Base-by-base conservation (phyloP, 1,284 basidiomycete genomes). In the Malassezia pachydermatis region DNA sequence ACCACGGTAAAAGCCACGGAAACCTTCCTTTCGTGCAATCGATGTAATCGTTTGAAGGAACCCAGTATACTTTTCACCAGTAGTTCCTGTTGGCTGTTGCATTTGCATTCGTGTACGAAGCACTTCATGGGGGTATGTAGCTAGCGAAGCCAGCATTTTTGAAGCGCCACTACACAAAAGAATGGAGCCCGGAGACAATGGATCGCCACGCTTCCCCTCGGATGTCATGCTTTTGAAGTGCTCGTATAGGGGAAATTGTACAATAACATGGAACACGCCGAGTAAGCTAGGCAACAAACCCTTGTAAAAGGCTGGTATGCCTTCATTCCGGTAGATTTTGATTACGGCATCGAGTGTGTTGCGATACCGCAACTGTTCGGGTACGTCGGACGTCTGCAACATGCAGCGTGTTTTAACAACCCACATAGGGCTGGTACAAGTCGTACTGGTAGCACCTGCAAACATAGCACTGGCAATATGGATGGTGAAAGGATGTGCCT, bases 61-160 rank as follows among this genome's bases (percentile, higher is more conserved):
- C 11, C 64, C 60, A 5, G 60, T 52, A 30, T 67, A 70, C 11
- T 52, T 48, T 13, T 19, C 11, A 16, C n/a, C 17, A 8, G 30
- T 28, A 22, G 25, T 14, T n/a, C 41, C 41, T 22, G 39, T 65
- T 11, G 28, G 34, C 17, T 46, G 20, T n/a, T n/a, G n/a, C 66
- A 70, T 70, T 54, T 70, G 68, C 25, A 70, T 41, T 5, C 65
- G 37, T 2, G 68, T 71, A 23, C 68, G 45, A 38, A 71, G 34
- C 13, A 71, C 68, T 51, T 71, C 68, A 42, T 71, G 68, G 17
- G 68, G 68, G 45, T 71, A 71, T 10, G 68, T 71, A 24, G 60
- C 60, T 0, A 69, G 59, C 20, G 55, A 59, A 2, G 68, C 68
- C 14, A 71, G 63, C 68, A 71, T 71, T 57, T 71, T 71, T 10